Percentiles rank a stretch among this genome's conserved stretches.
These are phyloP conservation scores for Suillus americanus DNA, from an alignment of 768 basidiomycete genomes.

Conservation along the genomic window DNA sequence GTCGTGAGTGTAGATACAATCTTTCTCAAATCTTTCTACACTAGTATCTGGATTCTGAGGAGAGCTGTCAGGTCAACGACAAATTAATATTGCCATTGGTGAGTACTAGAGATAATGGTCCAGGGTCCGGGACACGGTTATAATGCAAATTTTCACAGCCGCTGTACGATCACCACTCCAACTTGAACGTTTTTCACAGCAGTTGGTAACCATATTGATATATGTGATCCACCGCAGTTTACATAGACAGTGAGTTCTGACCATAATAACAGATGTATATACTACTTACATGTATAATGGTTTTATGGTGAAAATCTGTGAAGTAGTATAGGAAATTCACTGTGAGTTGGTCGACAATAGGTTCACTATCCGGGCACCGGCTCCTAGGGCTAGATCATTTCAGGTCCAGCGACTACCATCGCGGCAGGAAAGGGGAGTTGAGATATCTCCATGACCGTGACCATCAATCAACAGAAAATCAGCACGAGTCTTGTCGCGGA, in stretches of 20 bases:
- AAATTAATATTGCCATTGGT: not conserved
- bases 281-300: not conserved
- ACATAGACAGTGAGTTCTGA: not conserved
- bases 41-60: too few relatives aligned
- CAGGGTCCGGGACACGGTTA: not conserved
- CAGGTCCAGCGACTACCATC: not conserved
- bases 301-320: not conserved
- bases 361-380: not conserved
- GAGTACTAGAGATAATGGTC: not conserved
- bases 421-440: not conserved
- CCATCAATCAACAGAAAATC: not conserved
- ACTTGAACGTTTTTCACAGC: not conserved
- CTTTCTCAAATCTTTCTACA: too few relatives aligned
- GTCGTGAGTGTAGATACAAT: too few relatives aligned
- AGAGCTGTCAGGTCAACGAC: not conserved
- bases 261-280: not conserved
- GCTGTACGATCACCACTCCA: not conserved
- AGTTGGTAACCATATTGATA: not conserved
- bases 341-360: not conserved
- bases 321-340: not conserved
- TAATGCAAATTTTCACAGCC: not conserved
- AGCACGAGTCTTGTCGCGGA: not conserved
- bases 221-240: not conserved
- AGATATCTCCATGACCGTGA: not conserved
- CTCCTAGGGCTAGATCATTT: not conserved